Conservation (phyloP, 2,329 filamentous ascomycete species). For the Cladosporium sp. region DNA sequence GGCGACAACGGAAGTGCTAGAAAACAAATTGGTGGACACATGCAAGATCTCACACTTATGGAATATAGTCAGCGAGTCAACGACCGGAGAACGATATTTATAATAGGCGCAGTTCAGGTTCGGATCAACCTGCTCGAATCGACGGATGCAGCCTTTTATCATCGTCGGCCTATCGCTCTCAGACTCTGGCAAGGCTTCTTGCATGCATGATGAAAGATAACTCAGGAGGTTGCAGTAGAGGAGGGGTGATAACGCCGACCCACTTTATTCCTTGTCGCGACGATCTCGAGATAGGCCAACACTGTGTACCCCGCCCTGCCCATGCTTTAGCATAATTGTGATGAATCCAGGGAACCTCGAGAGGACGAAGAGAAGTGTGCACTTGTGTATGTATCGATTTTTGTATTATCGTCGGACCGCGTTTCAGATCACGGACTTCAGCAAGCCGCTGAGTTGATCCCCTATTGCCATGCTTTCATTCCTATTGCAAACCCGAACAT, state of each 20-base stretch:
- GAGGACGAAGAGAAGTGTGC: neutral
- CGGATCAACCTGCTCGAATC: neutral
- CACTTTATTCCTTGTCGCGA: conserved; percentile 11
- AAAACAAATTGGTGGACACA: too few relatives aligned
- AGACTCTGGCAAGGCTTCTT: neutral
- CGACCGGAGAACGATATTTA: neutral
- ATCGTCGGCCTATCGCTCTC: neutral
- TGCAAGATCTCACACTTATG: neutral
- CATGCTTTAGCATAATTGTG: neutral
- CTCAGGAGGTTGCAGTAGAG: neutral
- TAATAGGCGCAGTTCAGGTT: neutral
- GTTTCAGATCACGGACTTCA: neutral
- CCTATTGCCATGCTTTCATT: neutral
- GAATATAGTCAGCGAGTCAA: neutral
- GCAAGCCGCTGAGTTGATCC: neutral
- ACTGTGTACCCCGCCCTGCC: neutral
- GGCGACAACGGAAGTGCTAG: too few relatives aligned
- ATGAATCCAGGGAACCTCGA: neutral
- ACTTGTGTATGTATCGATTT: neutral
- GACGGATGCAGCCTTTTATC: neutral
- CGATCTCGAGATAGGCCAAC: conserved; percentile 6
- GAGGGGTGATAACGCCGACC: conserved; percentile 5
- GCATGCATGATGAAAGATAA: neutral
- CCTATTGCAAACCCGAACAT: too few relatives aligned
- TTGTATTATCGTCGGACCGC: neutral